Percentiles rank a stretch among this genome's conserved stretches.
These are phyloP conservation scores for Globisporangium irregulare DNA, from an alignment of 352 stramenopile species.

Conservation along the genomic window DNA sequence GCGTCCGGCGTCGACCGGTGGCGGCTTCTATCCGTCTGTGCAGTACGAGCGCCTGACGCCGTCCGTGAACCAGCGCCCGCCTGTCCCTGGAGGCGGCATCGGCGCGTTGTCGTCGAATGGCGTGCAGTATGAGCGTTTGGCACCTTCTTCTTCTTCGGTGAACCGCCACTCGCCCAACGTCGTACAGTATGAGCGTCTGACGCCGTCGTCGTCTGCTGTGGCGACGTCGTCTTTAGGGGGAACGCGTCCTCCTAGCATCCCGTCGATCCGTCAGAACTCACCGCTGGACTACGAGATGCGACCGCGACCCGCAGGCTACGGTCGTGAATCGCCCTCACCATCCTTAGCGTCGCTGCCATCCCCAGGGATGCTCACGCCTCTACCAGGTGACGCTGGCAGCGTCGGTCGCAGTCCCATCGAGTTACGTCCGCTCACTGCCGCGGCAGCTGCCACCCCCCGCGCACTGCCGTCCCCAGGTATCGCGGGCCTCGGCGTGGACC, in stretches of 20 bases:
- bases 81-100: not conserved
- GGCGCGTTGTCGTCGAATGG: not conserved
- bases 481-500: not conserved
- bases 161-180: conserved; percentile 17
- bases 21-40: conserved; percentile 25
- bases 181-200: conserved; percentile 52
- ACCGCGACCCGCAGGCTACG: conserved; percentile 11
- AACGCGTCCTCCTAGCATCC: conserved; percentile 18
- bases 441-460: not conserved
- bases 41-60: conserved; percentile 24
- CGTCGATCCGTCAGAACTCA: conserved; percentile 25
- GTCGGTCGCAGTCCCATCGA: conserved; percentile 41
- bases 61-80: conserved; percentile 19
- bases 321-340: conserved; percentile 6
- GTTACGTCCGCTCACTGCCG: conserved; percentile 14
- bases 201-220: conserved; percentile 22
- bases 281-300: conserved; percentile 47
- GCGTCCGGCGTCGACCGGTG: conserved; percentile 1
- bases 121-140: conserved; percentile 14
- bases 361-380: conserved; percentile 52
- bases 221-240: conserved; percentile 14
- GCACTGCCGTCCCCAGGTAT: conserved; percentile 1
- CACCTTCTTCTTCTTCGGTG: not conserved
- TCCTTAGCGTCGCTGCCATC: conserved; percentile 45
- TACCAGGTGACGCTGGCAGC: conserved; percentile 19